These are phyloP conservation scores for Anacardium occidentale DNA, from an alignment of 345 rosid species.

Conservation along the genomic window DNA sequence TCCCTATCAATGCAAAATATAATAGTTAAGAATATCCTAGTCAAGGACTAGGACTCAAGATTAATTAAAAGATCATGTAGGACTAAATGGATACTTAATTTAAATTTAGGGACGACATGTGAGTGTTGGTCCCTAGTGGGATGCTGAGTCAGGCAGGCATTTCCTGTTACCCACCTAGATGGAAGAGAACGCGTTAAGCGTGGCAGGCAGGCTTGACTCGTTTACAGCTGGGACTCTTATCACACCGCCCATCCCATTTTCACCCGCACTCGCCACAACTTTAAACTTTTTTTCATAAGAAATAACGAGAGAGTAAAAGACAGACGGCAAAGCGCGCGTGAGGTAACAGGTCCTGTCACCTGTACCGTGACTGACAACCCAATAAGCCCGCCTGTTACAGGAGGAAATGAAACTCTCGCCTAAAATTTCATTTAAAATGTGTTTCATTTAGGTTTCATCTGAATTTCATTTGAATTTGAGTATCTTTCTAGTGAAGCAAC, in stretches of 20 bases:
- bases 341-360: background rate
- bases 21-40: too few relatives aligned
- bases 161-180: conserved; percentile 36
- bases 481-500: background rate
- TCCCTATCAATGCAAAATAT: too few relatives aligned
- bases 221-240: background rate
- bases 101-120: too few relatives aligned
- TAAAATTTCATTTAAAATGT: too few relatives aligned
- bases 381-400: conserved; percentile 23
- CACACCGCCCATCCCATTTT: background rate
- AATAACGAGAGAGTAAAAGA: background rate
- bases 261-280: background rate
- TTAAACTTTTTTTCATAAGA: too few relatives aligned
- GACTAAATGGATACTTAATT: too few relatives aligned
- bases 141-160: conserved; percentile 29
- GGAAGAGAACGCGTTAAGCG: background rate
- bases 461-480: conserved; percentile 15
- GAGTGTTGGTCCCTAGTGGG: conserved; percentile 17
- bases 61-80: too few relatives aligned
- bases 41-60: too few relatives aligned
- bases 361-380: conserved; percentile 34
- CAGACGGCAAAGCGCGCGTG: conserved; percentile 19
- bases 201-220: background rate
- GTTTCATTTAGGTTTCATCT: conserved; percentile 17
- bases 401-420: background rate